These are phyloP conservation scores for Rhodotorula taiwanensis DNA, from an alignment of 768 basidiomycete genomes.

Conservation along the genomic window DNA sequence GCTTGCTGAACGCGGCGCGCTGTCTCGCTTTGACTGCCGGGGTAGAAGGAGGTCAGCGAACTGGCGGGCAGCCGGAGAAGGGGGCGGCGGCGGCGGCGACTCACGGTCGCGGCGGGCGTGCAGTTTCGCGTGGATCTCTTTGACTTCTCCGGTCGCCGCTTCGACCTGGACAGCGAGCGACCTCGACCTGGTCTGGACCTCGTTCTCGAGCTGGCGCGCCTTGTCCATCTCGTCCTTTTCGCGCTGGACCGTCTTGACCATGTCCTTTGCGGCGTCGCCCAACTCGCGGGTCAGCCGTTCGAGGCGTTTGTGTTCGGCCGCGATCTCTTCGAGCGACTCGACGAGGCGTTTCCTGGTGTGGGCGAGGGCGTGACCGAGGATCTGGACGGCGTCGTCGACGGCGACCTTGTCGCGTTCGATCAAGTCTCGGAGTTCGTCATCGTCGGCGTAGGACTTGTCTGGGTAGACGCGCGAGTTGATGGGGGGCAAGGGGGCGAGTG, in stretches of 20 bases:
- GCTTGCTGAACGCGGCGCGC: conserved; percentile 9
- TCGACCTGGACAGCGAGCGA: conserved; percentile 22
- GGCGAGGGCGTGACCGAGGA: not conserved
- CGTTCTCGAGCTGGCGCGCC: conserved; percentile 6
- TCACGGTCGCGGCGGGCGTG: conserved; percentile 1
- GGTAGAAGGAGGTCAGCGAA: not conserved
- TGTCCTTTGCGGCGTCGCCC: conserved; percentile 26
- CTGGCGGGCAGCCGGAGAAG: too few species aligned
- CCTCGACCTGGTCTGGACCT: conserved; percentile 1
- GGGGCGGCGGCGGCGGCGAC: not conserved
- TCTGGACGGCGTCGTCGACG: conserved; percentile 19
- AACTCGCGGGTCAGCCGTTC: conserved; percentile 11
- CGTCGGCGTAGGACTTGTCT: conserved; percentile 13
- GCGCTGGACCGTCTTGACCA: conserved; percentile 1
- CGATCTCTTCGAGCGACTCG: conserved; percentile 15
- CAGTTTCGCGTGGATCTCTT: conserved; percentile 16
- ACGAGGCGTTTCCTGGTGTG: not conserved
- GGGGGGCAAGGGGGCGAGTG: conserved; percentile 5
- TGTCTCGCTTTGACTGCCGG: conserved; percentile 28
- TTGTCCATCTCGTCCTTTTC: conserved; percentile 22
- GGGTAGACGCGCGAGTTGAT: conserved; percentile 24
- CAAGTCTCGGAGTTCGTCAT: conserved; percentile 10
- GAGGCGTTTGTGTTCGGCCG: conserved; percentile 4
- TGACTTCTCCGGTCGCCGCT: conserved; percentile 17
- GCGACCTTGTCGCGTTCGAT: conserved; percentile 11